phyloP scores from a whole-genome alignment of 345 rosid species.

The Clausena lansium region DNA sequence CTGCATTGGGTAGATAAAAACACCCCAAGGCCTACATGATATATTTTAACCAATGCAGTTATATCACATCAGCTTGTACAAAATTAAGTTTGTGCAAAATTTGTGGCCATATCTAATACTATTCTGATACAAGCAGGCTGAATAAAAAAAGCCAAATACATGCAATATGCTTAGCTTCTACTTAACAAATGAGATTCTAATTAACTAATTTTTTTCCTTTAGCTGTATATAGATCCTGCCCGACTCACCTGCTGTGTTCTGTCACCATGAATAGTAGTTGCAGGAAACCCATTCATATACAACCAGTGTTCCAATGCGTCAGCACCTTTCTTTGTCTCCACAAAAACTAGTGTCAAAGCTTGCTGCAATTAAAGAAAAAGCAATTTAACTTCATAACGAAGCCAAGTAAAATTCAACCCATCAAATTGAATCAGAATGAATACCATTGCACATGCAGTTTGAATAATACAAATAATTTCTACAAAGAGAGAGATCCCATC shows the following conservation, averaged over 20 bases:
- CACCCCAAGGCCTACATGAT: too few relatives aligned
- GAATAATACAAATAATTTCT: neutral
- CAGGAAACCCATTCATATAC: conserved; percentile 81
- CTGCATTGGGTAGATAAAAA: too few relatives aligned
- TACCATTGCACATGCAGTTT: neutral
- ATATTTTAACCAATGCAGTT: too few relatives aligned
- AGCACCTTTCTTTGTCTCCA: conserved; percentile 97
- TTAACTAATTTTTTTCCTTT: too few relatives aligned
- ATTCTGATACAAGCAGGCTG: neutral
- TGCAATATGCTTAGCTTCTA: neutral
- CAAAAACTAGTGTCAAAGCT: conserved; percentile 92
- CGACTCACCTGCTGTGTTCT: conserved; percentile 75
- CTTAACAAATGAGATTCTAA: neutral
- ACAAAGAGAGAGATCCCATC: neutral
- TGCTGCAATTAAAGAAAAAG: conserved; percentile 55
- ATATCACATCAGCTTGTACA: too few relatives aligned
- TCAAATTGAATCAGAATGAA: neutral
- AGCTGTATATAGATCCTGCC: neutral
- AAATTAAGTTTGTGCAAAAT: too few relatives aligned
- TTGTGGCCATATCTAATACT: too few relatives aligned
- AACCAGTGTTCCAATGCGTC: conserved; percentile 93
- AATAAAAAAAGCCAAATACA: neutral
- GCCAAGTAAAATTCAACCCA: neutral
- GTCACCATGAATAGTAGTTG: conserved; percentile 95
- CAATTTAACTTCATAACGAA: neutral